Conservation (phyloP, 306 rosid genomes). For the Quercus agrifolia region DNA sequence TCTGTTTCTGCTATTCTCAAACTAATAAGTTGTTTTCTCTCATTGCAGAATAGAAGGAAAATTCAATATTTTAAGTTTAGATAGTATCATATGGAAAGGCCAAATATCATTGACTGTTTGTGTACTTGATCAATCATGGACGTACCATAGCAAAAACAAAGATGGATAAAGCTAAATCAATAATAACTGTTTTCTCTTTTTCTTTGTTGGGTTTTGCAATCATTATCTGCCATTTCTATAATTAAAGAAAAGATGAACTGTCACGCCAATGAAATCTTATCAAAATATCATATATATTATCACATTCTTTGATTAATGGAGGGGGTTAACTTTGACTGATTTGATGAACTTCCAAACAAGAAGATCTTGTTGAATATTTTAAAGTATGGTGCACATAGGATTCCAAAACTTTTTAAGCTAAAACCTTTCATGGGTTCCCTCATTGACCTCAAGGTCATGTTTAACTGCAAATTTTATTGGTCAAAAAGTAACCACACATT, state of each 20-base stretch:
- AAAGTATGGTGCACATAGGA: conserved; percentile 61
- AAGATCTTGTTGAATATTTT: conserved; percentile 4
- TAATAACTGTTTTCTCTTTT: not conserved
- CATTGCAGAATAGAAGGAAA: not conserved
- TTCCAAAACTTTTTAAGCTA: conserved; percentile 64
- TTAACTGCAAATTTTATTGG: conserved; percentile 39
- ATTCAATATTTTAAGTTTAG: not conserved
- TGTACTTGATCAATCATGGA: not conserved
- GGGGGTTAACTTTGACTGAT: conserved; percentile 29
- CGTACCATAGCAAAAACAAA: not conserved
- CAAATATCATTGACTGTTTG: not conserved
- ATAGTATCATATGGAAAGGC: not conserved
- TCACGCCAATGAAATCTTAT: not conserved
- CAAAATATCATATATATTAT: not conserved
- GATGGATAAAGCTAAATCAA: not conserved
- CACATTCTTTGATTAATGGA: conserved; percentile 9
- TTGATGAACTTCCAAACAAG: conserved; percentile 25
- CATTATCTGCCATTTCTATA: not conserved
- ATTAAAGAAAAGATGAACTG: not conserved
- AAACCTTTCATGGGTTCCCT: conserved; percentile 48
- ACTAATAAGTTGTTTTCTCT: too few relatives aligned
- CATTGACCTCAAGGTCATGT: conserved; percentile 55
- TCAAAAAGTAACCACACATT: conserved; percentile 68
- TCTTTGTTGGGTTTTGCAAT: not conserved
- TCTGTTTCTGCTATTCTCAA: too few relatives aligned